phyloP scores from a whole-genome alignment of 169 alveolate species.

The Plasmodium vinckei region DNA sequence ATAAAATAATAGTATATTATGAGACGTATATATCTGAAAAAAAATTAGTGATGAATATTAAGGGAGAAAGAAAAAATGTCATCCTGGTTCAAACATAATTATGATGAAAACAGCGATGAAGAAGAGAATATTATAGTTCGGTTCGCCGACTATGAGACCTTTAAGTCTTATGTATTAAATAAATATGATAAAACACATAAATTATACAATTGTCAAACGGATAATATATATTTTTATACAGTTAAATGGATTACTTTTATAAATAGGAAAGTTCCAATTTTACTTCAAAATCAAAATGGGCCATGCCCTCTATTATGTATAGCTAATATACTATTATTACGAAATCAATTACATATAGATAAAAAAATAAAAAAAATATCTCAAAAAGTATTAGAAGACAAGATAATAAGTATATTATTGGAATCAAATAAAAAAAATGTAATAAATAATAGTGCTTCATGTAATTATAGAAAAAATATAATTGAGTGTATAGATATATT shows the following conservation, averaged over 20 bases:
- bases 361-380: conserved; percentile 72
- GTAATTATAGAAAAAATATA: conserved; percentile 72
- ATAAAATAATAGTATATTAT: conserved; percentile 11
- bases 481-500: conserved; percentile 75
- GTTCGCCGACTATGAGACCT: conserved; percentile 72
- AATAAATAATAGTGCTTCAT: conserved; percentile 32
- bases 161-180: conserved; percentile 67
- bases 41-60: conserved; percentile 25
- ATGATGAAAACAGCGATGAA: conserved; percentile 73
- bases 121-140: conserved; percentile 65
- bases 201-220: conserved; percentile 25
- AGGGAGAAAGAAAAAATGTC: conserved; percentile 59
- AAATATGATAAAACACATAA: conserved; percentile 55
- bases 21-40: conserved; percentile 7
- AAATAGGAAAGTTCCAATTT: conserved; percentile 65
- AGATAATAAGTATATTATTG: conserved; percentile 70
- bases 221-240: conserved; percentile 62
- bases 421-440: conserved; percentile 76
- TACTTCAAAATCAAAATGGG: conserved; percentile 76
- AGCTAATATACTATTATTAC: conserved; percentile 65
- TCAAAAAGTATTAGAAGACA: conserved; percentile 40
- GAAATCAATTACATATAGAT: conserved; percentile 76
- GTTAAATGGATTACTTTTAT: conserved; percentile 73
- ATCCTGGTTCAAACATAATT: conserved; percentile 37
- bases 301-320: conserved; percentile 78